These are phyloP conservation scores for Suillus weaverae DNA, from an alignment of 768 basidiomycete species.

Conservation along the genomic window DNA sequence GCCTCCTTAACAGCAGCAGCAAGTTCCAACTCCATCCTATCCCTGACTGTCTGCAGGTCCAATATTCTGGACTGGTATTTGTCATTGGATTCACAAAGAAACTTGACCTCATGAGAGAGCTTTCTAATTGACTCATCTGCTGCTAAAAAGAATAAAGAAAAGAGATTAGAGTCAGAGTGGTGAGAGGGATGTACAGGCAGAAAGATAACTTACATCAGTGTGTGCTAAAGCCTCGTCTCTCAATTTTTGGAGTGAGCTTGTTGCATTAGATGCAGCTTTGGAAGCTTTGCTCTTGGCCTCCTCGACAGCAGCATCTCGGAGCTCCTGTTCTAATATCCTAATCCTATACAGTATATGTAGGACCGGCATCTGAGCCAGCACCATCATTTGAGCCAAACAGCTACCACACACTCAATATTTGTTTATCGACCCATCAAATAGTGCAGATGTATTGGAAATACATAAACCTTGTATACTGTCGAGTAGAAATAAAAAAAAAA, in stretches of 20 bases:
- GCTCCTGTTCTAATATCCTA: too few species aligned
- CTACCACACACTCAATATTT: not conserved
- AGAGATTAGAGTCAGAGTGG: not conserved
- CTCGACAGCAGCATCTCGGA: not conserved
- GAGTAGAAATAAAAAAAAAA: too few species aligned
- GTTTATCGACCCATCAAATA: not conserved
- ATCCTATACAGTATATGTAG: not conserved
- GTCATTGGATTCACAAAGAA: not conserved
- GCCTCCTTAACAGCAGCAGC: not conserved
- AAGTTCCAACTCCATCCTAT: not conserved
- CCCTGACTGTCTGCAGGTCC: not conserved
- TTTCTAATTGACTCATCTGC: not conserved
- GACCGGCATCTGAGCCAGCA: conserved; percentile 2
- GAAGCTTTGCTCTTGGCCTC: not conserved
- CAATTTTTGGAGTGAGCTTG: not conserved
- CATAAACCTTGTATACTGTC: not conserved
- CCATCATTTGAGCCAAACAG: too few species aligned
- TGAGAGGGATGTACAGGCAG: not conserved
- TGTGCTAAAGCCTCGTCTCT: not conserved
- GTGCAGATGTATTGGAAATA: not conserved
- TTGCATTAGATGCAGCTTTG: not conserved
- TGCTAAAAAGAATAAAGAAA: not conserved
- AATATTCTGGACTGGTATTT: not conserved
- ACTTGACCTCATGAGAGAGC: not conserved
- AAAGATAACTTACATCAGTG: not conserved